phyloP scores from a whole-genome alignment of 139 green algal genomes.

The Edaphochlamys debaryana region DNA sequence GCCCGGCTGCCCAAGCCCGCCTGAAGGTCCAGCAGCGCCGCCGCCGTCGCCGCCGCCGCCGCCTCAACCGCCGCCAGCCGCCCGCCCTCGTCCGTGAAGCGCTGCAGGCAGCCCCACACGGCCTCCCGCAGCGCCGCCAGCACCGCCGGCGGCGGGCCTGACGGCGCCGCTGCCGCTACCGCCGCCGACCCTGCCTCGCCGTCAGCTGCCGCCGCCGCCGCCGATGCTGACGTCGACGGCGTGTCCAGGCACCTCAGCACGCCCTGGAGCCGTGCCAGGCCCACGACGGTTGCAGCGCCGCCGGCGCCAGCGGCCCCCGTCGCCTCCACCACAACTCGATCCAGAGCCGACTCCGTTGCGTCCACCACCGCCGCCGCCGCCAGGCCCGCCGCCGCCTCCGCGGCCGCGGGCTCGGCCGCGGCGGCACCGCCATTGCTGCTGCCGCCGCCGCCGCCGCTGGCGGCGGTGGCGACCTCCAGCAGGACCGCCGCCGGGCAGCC shows the following conservation, averaged over 20 bases:
- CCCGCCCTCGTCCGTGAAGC: slow-evolving; percentile 8
- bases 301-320: background rate
- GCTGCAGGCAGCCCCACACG: slow-evolving; percentile 7
- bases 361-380: background rate
- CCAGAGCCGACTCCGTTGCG: background rate
- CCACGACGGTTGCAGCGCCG: background rate
- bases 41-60: background rate
- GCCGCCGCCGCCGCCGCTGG: background rate
- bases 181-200: background rate
- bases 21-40: slow-evolving; percentile 12
- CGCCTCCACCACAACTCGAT: background rate
- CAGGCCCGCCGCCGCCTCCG: background rate
- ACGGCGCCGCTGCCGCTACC: background rate
- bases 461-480: background rate
- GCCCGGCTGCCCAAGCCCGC: slow-evolving; percentile 4
- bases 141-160: too few relatives aligned
- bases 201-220: background rate
- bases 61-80: background rate
- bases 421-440: background rate
- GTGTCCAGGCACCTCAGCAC: slow-evolving; percentile 9
- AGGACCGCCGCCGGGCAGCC: background rate
- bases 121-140: background rate
- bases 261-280: background rate
- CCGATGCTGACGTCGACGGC: background rate
- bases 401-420: background rate